phyloP scores from a whole-genome alignment of 177 flowering plant species.

The Vitis hybrid region DNA sequence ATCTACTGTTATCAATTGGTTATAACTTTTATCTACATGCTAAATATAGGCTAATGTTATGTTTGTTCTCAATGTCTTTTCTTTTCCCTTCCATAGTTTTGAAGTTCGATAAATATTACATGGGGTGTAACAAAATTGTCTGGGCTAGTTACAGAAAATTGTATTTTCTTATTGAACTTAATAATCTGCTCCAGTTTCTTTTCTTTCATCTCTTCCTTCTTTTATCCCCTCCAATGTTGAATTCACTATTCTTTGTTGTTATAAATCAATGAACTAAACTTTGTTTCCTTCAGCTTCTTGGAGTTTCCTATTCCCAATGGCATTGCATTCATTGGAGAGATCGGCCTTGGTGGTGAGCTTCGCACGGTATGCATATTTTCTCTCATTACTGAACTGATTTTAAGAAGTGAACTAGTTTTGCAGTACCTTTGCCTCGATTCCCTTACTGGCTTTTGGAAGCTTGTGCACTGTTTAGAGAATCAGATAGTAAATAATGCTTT shows the following conservation, averaged over 20 bases:
- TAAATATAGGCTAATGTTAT: background rate
- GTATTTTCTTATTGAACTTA: background rate
- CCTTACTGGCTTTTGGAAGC: too few species aligned
- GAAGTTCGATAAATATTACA: background rate
- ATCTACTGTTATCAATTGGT: background rate
- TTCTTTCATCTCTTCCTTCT: background rate
- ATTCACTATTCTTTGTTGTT: background rate
- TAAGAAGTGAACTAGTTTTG: too few species aligned
- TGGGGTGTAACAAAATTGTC: background rate
- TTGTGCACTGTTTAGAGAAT: too few species aligned
- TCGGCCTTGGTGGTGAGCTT: slow-evolving; percentile 95
- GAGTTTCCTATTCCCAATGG: slow-evolving; percentile 77
- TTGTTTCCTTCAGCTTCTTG: slow-evolving; percentile 58
- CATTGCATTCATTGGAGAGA: slow-evolving; percentile 91
- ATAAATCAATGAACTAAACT: background rate
- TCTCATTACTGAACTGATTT: too few species aligned
- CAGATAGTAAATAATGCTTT: too few species aligned
- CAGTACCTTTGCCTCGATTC: too few species aligned
- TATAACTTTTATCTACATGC: background rate
- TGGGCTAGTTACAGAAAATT: background rate
- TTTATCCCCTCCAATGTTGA: background rate
- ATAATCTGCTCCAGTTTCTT: background rate
- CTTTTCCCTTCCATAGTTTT: background rate
- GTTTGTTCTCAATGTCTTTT: background rate
- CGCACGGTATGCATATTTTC: slow-evolving; percentile 59